A percentile compares a stretch with the other conserved stretches of the same genome.
These are phyloP conservation scores for Croton setiger DNA, from an alignment of 441 rosid genomes.

Conservation along the genomic window DNA sequence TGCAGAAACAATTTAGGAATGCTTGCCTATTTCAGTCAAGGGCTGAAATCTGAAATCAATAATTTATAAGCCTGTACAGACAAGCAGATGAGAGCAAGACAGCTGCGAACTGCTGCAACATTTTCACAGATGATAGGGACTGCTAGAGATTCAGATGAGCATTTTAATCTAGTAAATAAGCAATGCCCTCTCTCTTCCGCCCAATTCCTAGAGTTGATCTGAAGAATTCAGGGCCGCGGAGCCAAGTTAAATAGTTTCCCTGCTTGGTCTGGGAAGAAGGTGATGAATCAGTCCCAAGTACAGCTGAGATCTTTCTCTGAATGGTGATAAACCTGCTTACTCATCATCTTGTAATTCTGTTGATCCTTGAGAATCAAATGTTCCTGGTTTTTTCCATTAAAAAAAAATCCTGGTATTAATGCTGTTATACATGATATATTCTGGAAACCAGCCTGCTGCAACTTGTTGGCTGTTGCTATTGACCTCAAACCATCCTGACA, in stretches of 20 bases:
- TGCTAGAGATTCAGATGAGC: too few relatives aligned
- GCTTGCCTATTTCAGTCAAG: too few relatives aligned
- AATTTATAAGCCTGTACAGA: too few relatives aligned
- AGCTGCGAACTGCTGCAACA: too few relatives aligned
- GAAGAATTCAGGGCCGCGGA: conserved; percentile 22
- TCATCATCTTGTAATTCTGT: conserved; percentile 79
- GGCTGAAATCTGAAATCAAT: too few relatives aligned
- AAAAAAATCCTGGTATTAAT: conserved; percentile 63
- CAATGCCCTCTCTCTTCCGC: background rate
- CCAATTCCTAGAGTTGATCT: background rate
- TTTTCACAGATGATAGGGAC: too few relatives aligned
- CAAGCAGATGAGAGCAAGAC: too few relatives aligned
- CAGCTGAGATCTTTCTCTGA: conserved; percentile 94
- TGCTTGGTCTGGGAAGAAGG: conserved; percentile 91
- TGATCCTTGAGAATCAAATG: conserved; percentile 66
- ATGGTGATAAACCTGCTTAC: conserved; percentile 84
- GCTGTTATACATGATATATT: conserved; percentile 78
- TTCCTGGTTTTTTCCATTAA: conserved; percentile 38
- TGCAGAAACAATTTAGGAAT: too few relatives aligned
- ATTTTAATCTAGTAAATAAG: too few relatives aligned
- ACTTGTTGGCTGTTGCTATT: conserved; percentile 67
- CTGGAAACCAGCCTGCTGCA: conserved; percentile 73
- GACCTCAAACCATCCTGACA: conserved; percentile 99
- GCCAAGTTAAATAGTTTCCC: conserved; percentile 55
- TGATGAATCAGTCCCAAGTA: conserved; percentile 83